A percentile compares a stretch with the other conserved stretches of the same genome.
These are phyloP conservation scores for Thermothielavioides terrestris DNA, from an alignment of 495 filamentous ascomycete species.

Conservation along the genomic window DNA sequence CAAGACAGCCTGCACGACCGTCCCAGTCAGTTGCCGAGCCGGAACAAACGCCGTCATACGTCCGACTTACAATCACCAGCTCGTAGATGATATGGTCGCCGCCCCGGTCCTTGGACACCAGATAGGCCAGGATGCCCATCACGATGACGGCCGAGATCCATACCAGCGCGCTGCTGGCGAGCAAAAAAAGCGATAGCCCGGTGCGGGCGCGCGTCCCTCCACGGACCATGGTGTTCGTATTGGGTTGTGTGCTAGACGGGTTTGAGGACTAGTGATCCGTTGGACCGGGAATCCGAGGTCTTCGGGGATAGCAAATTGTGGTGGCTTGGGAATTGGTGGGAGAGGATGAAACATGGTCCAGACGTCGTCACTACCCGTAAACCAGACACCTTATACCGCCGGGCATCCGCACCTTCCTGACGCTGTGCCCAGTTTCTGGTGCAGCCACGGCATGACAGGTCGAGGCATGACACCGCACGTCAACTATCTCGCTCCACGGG, in stretches of 20 bases:
- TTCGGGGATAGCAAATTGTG: too few species aligned
- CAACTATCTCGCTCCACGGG: neutral
- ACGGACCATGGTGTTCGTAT: slow-evolving; percentile 3
- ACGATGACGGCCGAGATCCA: slow-evolving; percentile 55
- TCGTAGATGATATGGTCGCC: slow-evolving; percentile 45
- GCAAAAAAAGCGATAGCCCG: slow-evolving; percentile 20
- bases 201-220: slow-evolving; percentile 2
- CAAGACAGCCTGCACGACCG: slow-evolving; percentile 37
- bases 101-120: slow-evolving; percentile 35
- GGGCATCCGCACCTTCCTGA: neutral
- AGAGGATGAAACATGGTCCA: too few species aligned
- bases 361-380: neutral
- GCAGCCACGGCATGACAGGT: neutral
- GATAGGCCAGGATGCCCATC: slow-evolving; percentile 50
- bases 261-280: neutral
- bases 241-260: neutral
- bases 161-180: slow-evolving; percentile 26
- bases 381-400: neutral
- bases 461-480: neutral
- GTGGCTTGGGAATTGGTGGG: too few species aligned
- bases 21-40: neutral
- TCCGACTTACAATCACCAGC: slow-evolving; percentile 46
- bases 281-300: too few species aligned
- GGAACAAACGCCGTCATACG: neutral
- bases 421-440: neutral